Base-by-base conservation (phyloP, 1,139 yeast species). In the Geotrichum australiense region DNA sequence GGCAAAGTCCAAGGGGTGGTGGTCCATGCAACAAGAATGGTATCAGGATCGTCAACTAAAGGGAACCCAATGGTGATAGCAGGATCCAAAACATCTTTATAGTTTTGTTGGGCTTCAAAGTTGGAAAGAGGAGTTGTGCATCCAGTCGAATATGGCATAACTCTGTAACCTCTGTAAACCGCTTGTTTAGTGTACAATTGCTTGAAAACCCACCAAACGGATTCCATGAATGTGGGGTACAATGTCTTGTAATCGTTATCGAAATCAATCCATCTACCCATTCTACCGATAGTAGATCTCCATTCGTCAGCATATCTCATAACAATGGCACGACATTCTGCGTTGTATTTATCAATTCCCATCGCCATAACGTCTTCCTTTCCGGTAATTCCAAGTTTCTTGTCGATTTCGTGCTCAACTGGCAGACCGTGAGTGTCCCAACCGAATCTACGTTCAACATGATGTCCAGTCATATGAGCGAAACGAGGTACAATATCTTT, bases 401-500 rank as follows among this genome's bases (percentile, higher is more conserved):
- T 91, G 83, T 91, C 99, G 55, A 91, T 91, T 65, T 89, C 96
- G 64, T 91, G 95, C 69, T 91, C 99, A 45, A 91, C 89, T 39
- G 99, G 99, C 53, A 91, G 78, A 45, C 99, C 99, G 63, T 91
- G 99, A 43, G 98, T 91, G 66, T 91, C 99, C 99, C 99, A 91
- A 48, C 99, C 99, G 53, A 93, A 91, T 59, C 97, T 77, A 69
- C 99, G 84, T 66, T 85, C 96, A 36, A 91, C 98, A 56, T 83
- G 85, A 65, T 77, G 82, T 14, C 98, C 98, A 54, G 84, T 89
- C 97, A 91, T 91, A 52, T 94, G 84, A 45, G 98, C 97, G 61
- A 87, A 91, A 62, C 99, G 78, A 45, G 98, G 98, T 47, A 91
- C 89, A 53, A 91, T 85, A 69, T 91, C 99, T 71, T 89, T 91